Evolutionary conservation across 805 yeast species (phyloP), one percentile per base, ranked within the genome.

Genomic region (Ogataea methanolica): DNA sequence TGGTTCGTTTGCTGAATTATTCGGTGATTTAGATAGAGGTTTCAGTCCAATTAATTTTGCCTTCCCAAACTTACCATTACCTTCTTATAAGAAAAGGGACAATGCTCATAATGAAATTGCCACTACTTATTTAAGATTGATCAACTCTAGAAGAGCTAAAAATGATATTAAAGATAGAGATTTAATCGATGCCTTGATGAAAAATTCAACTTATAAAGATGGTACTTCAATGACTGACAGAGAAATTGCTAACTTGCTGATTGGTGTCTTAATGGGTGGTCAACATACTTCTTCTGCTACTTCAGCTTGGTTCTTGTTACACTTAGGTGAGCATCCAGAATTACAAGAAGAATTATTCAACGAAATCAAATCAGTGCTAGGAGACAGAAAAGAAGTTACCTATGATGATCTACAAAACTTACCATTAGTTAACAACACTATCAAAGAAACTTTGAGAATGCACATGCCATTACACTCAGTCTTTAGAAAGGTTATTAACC

Each of bases 181-280:
- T 67, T 78, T 94, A 65, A 82, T 94, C 56, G 98, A 92, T 66
- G 78, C 94, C 16, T 77, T 90, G 65, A 80, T 94, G 88, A 79
- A 81, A 58, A 76, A 74, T 58, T 85, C 91, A 38, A 82, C 88
- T 50, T 94, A 94, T 73, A 91, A 88, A 67, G 98, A 94, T 65
- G 99, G 99, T 59, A 82, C 83, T 42, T 76, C 78, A 62, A 91
- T 94, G 97, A 85, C 96, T 26, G 99, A 94, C 67, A 83, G 84
- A 66, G 96, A 94, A 71, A 89, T 94, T 62, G 94, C 98, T 43
- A 87, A 91, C 69, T 75, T 94, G 67, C 74, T 90, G 67, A 92
- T 94, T 68, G 99, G 98, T 68, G 85, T 94, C 46, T 76, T 94
- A 52, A 94, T 94, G 99, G 99, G 99, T 61, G 99, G 99, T 53